These are phyloP conservation scores for Jaltomata sinuosa DNA, from an alignment of 257 asterid genomes.

Conservation along the genomic window DNA sequence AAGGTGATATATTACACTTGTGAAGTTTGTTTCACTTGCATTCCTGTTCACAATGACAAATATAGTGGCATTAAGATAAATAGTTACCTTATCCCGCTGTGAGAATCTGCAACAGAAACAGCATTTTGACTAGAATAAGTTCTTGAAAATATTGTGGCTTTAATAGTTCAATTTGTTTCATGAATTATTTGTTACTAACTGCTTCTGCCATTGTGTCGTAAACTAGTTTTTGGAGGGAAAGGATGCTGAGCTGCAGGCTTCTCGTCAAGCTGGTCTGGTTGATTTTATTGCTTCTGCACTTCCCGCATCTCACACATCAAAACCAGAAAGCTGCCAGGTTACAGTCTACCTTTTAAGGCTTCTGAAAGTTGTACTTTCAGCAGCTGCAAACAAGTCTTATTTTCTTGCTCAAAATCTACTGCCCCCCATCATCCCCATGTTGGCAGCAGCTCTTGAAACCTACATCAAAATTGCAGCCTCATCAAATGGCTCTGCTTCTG, in stretches of 20 bases:
- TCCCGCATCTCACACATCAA: conserved; percentile 94
- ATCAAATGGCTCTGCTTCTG: conserved; percentile 47
- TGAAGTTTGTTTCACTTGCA: neutral
- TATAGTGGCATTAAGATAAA: neutral
- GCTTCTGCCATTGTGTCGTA: conserved; percentile 10
- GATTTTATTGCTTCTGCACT: conserved; percentile 98
- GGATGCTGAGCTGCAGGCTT: conserved; percentile 93
- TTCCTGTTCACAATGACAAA: neutral
- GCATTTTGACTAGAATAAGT: neutral
- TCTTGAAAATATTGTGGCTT: neutral
- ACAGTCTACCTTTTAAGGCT: conserved; percentile 76
- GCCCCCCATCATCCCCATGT: conserved; percentile 94
- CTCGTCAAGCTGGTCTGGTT: conserved; percentile 94
- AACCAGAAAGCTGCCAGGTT: conserved; percentile 94
- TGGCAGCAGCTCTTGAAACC: conserved; percentile 92
- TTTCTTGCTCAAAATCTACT: conserved; percentile 91
- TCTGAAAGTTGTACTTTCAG: conserved; percentile 56
- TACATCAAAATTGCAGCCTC: conserved; percentile 91
- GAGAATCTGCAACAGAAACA: neutral
- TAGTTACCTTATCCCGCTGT: neutral
- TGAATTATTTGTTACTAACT: conserved; percentile 9
- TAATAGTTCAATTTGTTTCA: neutral
- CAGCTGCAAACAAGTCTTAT: conserved; percentile 63
- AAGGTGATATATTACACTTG: conserved; percentile 40
- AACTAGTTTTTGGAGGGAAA: conserved; percentile 84